phyloP scores from a whole-genome alignment of 441 rosid genomes.

The Omphalea diandra region DNA sequence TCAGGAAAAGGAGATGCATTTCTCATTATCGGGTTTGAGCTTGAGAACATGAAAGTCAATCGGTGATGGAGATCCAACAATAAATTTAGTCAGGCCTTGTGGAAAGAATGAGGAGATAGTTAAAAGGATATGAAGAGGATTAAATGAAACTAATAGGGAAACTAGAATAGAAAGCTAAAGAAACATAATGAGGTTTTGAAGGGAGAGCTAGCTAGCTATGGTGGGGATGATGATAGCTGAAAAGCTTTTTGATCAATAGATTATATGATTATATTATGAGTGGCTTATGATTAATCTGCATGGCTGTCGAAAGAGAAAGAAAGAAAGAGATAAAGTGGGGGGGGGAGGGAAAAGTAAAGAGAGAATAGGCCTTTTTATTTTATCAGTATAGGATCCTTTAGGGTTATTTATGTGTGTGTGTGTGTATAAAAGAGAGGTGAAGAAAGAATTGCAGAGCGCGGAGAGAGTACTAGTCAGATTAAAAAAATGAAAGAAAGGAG shows the following conservation, averaged over 20 bases:
- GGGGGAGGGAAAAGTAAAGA: constrained; percentile 3
- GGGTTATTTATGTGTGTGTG: constrained; percentile 37
- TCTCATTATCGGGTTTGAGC: constrained; percentile 39
- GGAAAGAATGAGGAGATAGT: constrained; percentile 12
- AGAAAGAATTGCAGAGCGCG: constrained; percentile 33
- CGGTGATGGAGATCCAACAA: constrained; percentile 27
- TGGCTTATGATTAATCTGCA: constrained; percentile 73
- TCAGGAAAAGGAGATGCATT: constrained; percentile 46
- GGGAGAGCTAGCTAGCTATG: no score
- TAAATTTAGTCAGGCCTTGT: constrained; percentile 16
- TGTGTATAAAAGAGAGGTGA: constrained; percentile 11
- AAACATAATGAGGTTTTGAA: no score
- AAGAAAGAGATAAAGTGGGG: background rate
- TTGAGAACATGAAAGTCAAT: constrained; percentile 35
- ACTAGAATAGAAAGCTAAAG: constrained; percentile 12
- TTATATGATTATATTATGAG: constrained; percentile 87
- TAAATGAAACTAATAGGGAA: constrained; percentile 25
- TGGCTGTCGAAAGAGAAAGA: constrained; percentile 29
- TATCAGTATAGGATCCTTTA: constrained; percentile 22
- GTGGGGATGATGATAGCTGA: constrained; percentile 21
- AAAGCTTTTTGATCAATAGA: constrained; percentile 23
- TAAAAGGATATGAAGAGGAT: constrained; percentile 11
- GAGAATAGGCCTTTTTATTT: constrained; percentile 33
- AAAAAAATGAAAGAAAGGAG: constrained; percentile 31
- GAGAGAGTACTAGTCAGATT: constrained; percentile 21